Base-by-base conservation (phyloP, 208 protist species). In the Trypanosomatidae sp. region DNA sequence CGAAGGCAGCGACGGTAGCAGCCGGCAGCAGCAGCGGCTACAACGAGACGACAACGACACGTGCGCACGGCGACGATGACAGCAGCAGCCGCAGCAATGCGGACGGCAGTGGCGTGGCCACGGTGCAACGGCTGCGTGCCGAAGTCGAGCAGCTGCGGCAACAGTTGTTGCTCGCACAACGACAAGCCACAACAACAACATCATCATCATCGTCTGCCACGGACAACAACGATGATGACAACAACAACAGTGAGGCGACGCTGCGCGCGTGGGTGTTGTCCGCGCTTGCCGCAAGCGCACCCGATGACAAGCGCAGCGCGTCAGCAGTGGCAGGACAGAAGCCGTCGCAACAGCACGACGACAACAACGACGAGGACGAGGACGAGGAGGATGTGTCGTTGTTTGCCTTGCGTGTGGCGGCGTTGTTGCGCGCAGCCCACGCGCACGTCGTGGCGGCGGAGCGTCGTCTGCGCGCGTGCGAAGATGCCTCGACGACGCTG, bases 1-100 rank as follows among this genome's bases (percentile, higher is more conserved):
- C 52, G 47, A 38, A 55, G 22, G 20, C 32, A 3, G 44, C 24
- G 18, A 30, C 47, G 4, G 38, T n/a, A 24, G 28, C 22, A 11
- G 40, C 22, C 8, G 22, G 6, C 8, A 30, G 4, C 16, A 27
- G 13, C 19, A 45, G 10, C 4, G 19, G 19, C 40, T 27, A 15
- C 8, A 27, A 28, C 40, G 16, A 16, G 6, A 18, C 6, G 6
- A 18, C 8, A 24, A 13, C 22, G 5, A 23, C 6, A 4, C 6
- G 40, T 21, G 6, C 6, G 7, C 4, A 30, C 40, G 4, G 4
- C 40, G 11, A n/a, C 4, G 22, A 45, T 25, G 7, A 16, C 4
- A 30, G 13, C 24, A 10, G 7, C 8, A 4, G 24, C n/a, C n/a
- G n/a, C n/a, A n/a, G n/a, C n/a, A n/a, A n/a, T n/a, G n/a, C n/a